phyloP scores from a whole-genome alignment of 805 yeast species.

The Candida coquimbonensis region DNA sequence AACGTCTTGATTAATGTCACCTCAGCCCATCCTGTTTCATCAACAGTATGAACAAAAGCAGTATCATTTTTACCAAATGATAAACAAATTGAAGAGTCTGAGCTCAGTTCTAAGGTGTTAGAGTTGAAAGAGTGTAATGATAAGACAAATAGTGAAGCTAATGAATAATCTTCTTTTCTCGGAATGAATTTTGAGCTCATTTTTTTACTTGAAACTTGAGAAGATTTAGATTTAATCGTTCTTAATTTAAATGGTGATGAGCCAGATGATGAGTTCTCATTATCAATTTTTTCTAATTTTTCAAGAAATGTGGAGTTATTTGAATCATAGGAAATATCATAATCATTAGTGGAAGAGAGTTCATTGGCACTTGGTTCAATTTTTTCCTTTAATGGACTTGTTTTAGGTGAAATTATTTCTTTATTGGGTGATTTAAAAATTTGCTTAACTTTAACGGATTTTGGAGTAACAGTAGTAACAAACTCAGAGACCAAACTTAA shows the following conservation, averaged over 20 bases:
- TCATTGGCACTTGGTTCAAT: not conserved
- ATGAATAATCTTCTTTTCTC: constrained; percentile 31
- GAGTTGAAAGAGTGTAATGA: constrained; percentile 58
- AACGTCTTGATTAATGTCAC: constrained; percentile 60
- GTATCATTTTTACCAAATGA: constrained; percentile 64
- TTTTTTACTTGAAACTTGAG: not conserved
- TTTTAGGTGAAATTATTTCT: not conserved
- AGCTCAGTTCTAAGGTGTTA: constrained; percentile 49
- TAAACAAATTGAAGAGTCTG: constrained; percentile 66
- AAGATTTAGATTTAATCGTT: not conserved
- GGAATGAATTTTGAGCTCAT: constrained; percentile 2
- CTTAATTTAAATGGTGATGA: not conserved
- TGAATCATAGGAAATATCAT: constrained; percentile 9
- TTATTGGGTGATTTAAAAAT: constrained; percentile 2
- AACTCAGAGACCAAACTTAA: not conserved
- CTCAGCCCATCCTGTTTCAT: constrained; percentile 85
- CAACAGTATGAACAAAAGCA: constrained; percentile 73
- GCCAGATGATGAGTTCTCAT: not conserved
- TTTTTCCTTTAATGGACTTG: too few relatives aligned
- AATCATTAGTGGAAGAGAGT: not conserved
- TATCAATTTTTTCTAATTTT: not conserved
- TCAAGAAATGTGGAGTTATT: constrained; percentile 9
- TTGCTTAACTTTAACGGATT: constrained; percentile 1
- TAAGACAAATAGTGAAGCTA: constrained; percentile 45
- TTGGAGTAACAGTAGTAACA: constrained; percentile 1